These are phyloP conservation scores for Acrocalymma vagum DNA, from an alignment of 2,329 filamentous ascomycete species.

Conservation along the genomic window DNA sequence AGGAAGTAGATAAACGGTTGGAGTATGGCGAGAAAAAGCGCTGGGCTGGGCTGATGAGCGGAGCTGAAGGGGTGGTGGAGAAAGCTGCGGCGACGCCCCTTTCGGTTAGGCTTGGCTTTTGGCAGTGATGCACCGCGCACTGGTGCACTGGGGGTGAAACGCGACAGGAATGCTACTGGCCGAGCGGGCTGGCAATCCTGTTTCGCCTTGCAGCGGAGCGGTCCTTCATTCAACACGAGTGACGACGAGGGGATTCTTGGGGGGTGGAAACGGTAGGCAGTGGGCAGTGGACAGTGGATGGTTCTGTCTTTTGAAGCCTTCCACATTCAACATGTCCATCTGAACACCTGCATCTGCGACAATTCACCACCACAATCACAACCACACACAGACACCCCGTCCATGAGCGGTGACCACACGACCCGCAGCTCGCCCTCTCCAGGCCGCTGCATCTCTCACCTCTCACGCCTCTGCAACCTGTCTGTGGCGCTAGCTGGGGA, in stretches of 20 bases:
- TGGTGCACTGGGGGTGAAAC: slow-evolving; percentile 33
- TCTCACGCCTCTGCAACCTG: too few species aligned
- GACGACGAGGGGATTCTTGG: not conserved
- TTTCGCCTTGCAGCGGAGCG: slow-evolving; percentile 28
- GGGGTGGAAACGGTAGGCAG: too few species aligned
- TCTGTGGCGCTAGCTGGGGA: slow-evolving; percentile 27
- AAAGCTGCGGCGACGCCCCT: slow-evolving; percentile 7
- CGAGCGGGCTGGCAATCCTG: slow-evolving; percentile 16
- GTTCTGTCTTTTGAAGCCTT: too few species aligned
- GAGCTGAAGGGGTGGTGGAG: slow-evolving; percentile 23
- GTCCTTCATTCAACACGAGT: slow-evolving; percentile 26
- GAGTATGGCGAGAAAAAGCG: slow-evolving; percentile 30
- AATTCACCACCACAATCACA: too few species aligned
- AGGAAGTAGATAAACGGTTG: too few species aligned
- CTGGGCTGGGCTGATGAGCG: slow-evolving; percentile 27
- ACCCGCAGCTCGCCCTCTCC: slow-evolving; percentile 9
- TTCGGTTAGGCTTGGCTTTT: not conserved
- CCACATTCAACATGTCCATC: too few species aligned
- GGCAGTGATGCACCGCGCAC: too few species aligned
- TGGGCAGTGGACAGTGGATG: too few species aligned
- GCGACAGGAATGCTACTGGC: slow-evolving; percentile 21
- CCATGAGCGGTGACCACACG: slow-evolving; percentile 20
- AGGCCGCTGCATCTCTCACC: too few species aligned
- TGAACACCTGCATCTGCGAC: too few species aligned
- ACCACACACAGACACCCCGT: too few species aligned